Conservation (phyloP, 148 eudicot genomes). For the Spergularia bocconei region DNA sequence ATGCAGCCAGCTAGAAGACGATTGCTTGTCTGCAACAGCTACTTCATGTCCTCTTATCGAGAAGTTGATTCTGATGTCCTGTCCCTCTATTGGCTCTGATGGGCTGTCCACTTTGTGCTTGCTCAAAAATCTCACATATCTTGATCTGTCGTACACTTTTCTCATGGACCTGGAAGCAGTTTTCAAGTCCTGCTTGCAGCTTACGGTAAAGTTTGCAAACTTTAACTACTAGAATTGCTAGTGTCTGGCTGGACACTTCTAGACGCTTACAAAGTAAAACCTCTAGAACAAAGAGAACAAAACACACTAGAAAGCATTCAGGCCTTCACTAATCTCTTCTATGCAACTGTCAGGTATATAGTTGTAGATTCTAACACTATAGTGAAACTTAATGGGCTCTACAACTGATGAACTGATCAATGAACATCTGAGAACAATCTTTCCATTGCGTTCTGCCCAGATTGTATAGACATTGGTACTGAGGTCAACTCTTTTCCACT, state of each 20-base stretch:
- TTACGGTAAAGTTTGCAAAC: conserved; percentile 49
- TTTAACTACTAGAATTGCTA: background rate
- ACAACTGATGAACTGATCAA: no score
- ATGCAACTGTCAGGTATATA: no score
- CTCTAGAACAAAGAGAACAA: no score
- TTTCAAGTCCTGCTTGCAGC: conserved; percentile 62
- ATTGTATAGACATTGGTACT: no score
- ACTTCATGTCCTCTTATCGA: conserved; percentile 75
- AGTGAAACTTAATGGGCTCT: no score
- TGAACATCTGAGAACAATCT: no score
- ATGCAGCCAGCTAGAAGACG: conserved; percentile 86
- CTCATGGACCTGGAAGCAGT: conserved; percentile 79
- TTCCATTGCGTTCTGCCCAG: no score
- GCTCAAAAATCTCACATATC: conserved; percentile 69
- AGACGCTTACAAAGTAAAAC: no score
- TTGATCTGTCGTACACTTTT: conserved; percentile 93
- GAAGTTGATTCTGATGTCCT: conserved; percentile 85
- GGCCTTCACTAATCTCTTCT: no score
- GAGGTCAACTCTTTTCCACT: no score
- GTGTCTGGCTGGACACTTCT: background rate
- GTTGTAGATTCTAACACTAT: no score
- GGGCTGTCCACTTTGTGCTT: conserved; percentile 66
- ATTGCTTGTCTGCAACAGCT: conserved; percentile 84
- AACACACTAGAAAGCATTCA: no score
- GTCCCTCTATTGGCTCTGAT: conserved; percentile 83